Evolutionary conservation across 768 basidiomycete genomes (phyloP), one percentile per base, ranked within the genome.

Genomic region (Podaxis mareebaensis): DNA sequence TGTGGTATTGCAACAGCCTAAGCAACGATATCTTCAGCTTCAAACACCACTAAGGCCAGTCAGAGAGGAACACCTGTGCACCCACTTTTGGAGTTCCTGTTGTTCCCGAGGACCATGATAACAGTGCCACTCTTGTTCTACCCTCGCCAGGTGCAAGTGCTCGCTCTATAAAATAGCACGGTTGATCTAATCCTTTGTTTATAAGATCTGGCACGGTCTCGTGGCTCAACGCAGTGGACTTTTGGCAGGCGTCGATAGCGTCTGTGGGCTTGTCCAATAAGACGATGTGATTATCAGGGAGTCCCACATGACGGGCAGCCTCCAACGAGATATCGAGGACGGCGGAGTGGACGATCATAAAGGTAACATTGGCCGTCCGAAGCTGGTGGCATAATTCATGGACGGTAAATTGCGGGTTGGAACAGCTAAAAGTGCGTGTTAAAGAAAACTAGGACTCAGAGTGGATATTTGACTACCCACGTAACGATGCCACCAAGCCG

Each of bases 61-160:
- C 60, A 38, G 53, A 57, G 55, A 39, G 44, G 62, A 15, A 26
- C 11, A 36, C 28, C 44, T 38, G 61, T 28, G 44, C 26, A 65
- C 30, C 63, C 58, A 83, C 85, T 80, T 89, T 88, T 3, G 87
- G 88, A 59, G 76, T 79, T 12, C 88, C 88, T 2, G 89, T 90
- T 1, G 88, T 90, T 24, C 88, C 88, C 22, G 86, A 88, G 1
- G 87, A 88, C 76, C 89, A 88, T 64, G 79, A 82, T 48, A 90
- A 72, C 58, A 89, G 77, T 6, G 88, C 88, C 20, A 87, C 70
- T 69, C 84, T 89, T 40, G 74, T 82, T 73, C 77, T 86, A 42
- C 78, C 88, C 73, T 89, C 87, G 0, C 84, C 85, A 0, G 75
- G 73, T 12, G 59, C 67, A 53, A 89, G 72, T 17, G 68, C 71